Evolutionary conservation across 768 basidiomycete genomes (phyloP), one percentile per base, ranked within the genome.

Genomic region (Leccinum incarnatum): DNA sequence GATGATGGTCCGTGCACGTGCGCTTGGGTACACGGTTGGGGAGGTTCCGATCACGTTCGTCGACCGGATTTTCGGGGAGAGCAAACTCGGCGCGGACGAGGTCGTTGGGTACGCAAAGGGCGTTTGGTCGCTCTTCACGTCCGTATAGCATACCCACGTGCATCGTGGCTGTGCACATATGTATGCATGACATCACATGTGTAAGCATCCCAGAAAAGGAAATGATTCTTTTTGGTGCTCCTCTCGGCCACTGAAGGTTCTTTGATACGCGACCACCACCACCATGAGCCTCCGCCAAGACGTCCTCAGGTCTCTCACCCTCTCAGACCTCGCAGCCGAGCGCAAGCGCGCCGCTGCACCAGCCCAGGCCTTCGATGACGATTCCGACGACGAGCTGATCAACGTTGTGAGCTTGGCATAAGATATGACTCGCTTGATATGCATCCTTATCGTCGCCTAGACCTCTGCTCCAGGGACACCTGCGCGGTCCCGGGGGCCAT

Each of bases 31-130:
- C 74, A 84, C 81, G 4, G 86, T 96, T 0, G 94, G 93, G 4
- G 94, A 96, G 72, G 83, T 96, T 25, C 94, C 94, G 1, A 96
- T 96, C 62, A 96, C 93, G 2, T 96, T 96, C 67, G 94, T 95
- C 48, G 94, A 96, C 75, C 83, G 94, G 37, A 87, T 96, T 68
- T 95, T 89, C 71, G 94, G 94, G 1, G 93, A 95, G 75, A 94
- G 92, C 72, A 96, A 96, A 75, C 79, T 96, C 47, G 89, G 91
- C 15, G 89, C 91, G 29, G 85, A 88, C 71, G 94, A 96, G 77
- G 79, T 96, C 61, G 91, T 96, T 3, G 85, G 84, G 15, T 96
- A 95, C 65, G 86, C 83, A 0, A 91, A 89, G 71, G 93, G 93
- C 4, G 91, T 95, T 7, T 92, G 89, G 84, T 73, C 79, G 30